Conservation (phyloP, 805 yeast species). For the Yarrowia hollandica region DNA sequence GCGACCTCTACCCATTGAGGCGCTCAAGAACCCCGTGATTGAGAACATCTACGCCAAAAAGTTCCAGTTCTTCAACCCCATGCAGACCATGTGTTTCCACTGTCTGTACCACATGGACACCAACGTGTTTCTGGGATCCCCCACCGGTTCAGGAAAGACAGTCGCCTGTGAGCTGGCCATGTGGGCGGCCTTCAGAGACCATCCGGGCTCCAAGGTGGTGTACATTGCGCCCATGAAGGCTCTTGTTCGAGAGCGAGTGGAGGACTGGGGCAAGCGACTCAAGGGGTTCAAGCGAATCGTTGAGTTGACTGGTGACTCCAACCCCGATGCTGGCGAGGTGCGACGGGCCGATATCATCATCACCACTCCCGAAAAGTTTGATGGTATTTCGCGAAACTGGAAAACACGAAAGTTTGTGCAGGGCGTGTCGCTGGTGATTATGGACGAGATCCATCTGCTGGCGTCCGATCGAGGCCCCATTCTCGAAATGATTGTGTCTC, state of each 20-base stretch:
- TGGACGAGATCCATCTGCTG: conserved; percentile 82
- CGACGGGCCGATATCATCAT: conserved; percentile 71
- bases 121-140: conserved; percentile 91
- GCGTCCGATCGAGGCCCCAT: conserved; percentile 88
- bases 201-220: conserved; percentile 77
- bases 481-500: conserved; percentile 83
- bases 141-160: conserved; percentile 98
- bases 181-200: conserved; percentile 89
- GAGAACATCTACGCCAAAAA: conserved; percentile 66
- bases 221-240: conserved; percentile 92
- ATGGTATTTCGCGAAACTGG: conserved; percentile 87
- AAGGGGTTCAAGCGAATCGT: conserved; percentile 50
- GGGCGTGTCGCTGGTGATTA: conserved; percentile 69
- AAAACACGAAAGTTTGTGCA: conserved; percentile 75
- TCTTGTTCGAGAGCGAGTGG: conserved; percentile 77
- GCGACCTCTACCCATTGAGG: conserved; percentile 83
- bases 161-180: conserved; percentile 95
- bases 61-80: conserved; percentile 91
- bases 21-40: conserved; percentile 65
- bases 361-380: conserved; percentile 85
- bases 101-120: conserved; percentile 76
- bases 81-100: conserved; percentile 97
- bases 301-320: conserved; percentile 80
- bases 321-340: conserved; percentile 68
- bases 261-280: conserved; percentile 64